A percentile compares a stretch with the other conserved stretches of the same genome.
phyloP scores from a whole-genome alignment of 2,329 filamentous ascomycete species.

The Seiridium unicorne region DNA sequence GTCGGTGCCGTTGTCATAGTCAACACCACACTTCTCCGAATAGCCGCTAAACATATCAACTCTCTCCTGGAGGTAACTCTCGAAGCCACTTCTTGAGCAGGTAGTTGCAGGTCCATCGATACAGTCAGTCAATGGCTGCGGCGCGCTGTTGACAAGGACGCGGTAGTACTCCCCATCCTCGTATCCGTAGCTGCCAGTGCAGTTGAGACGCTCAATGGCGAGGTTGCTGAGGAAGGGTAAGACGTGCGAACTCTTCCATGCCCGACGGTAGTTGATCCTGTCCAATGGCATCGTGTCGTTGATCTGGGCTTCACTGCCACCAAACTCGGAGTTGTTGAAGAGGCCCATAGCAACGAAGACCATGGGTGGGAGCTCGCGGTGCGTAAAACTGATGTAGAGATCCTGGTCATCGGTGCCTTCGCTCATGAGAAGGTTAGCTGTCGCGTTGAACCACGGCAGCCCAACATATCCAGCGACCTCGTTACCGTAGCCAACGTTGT shows the following conservation, averaged over 20 bases:
- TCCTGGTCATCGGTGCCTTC: conserved; percentile 44
- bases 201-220: conserved; percentile 64
- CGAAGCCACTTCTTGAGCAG: conserved; percentile 38
- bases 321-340: conserved; percentile 65
- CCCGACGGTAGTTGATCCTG: conserved; percentile 60
- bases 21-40: conserved; percentile 34
- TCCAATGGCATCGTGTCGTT: conserved; percentile 66
- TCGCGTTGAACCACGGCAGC: conserved; percentile 66
- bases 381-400: conserved; percentile 67
- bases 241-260: conserved; percentile 62
- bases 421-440: conserved; percentile 46
- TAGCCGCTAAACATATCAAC: conserved; percentile 37
- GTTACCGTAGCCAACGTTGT: conserved; percentile 66
- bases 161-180: conserved; percentile 49
- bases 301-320: conserved; percentile 44
- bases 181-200: conserved; percentile 54
- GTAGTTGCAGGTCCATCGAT: conserved; percentile 41
- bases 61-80: conserved; percentile 36
- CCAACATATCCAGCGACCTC: conserved; percentile 56
- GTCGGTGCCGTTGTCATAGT: conserved; percentile 27
- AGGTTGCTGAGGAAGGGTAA: conserved; percentile 66
- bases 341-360: conserved; percentile 66
- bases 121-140: conserved; percentile 40
- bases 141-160: conserved; percentile 41
- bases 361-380: conserved; percentile 66